Conservation (phyloP, 805 yeast species). For the Candida taoyuanica region DNA sequence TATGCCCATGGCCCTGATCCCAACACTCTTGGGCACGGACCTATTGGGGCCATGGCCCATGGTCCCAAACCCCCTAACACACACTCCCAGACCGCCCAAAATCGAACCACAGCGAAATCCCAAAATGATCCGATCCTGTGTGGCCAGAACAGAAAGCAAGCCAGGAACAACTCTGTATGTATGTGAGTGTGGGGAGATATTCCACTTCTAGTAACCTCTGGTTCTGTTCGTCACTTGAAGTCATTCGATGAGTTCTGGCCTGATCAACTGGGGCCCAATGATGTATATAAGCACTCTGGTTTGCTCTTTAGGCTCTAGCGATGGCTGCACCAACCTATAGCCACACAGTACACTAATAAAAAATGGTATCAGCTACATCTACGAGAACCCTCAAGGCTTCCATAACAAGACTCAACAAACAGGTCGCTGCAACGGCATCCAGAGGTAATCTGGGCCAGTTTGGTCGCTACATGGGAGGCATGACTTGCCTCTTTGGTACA, state of each 20-base stretch:
- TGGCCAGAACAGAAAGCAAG: too few species aligned
- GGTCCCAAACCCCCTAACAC: neutral
- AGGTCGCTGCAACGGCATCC: slow-evolving; percentile 14
- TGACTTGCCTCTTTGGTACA: slow-evolving; percentile 16
- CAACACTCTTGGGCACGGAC: neutral
- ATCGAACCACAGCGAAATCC: neutral
- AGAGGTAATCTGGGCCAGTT: slow-evolving; percentile 10
- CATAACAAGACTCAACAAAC: slow-evolving; percentile 19
- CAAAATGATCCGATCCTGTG: too few species aligned
- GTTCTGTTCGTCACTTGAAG: too few species aligned
- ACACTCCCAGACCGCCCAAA: neutral
- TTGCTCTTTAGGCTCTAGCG: too few species aligned
- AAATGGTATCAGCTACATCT: slow-evolving; percentile 25
- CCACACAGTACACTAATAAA: neutral
- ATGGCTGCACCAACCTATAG: neutral
- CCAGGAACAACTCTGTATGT: neutral
- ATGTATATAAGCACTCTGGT: too few species aligned
- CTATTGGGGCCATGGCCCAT: neutral
- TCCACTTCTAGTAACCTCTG: too few species aligned
- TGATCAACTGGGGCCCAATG: neutral
- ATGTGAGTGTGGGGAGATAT: neutral
- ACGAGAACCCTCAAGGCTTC: slow-evolving; percentile 23
- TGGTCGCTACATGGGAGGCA: slow-evolving; percentile 19
- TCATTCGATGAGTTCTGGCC: neutral
- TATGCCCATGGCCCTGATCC: too few species aligned